Conservation (phyloP, 1,284 basidiomycete species). For the Leccinum subrobustum region DNA sequence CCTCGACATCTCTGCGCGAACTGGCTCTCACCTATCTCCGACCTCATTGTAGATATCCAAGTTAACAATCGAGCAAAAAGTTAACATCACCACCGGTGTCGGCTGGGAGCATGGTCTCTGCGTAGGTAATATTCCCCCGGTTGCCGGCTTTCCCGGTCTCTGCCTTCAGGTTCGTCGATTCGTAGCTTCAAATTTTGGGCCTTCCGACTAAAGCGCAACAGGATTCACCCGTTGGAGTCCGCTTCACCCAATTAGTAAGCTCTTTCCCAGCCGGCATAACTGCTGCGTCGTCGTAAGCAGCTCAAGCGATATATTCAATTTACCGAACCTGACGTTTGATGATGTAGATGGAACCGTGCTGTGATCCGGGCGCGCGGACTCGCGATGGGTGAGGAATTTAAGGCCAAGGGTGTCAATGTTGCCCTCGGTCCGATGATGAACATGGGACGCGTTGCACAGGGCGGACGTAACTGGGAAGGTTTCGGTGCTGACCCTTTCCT, state of each 20-base stretch:
- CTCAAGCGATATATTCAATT: neutral
- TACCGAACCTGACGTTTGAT: neutral
- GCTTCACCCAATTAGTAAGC: slow-evolving; percentile 37
- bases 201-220: slow-evolving; percentile 17
- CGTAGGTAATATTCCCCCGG: slow-evolving; percentile 42
- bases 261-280: slow-evolving; percentile 57
- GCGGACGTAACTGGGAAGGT: slow-evolving; percentile 74
- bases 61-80: slow-evolving; percentile 43
- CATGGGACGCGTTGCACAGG: slow-evolving; percentile 43
- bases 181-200: neutral
- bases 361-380: slow-evolving; percentile 61
- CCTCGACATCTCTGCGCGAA: neutral
- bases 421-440: slow-evolving; percentile 60
- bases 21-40: neutral
- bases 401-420: slow-evolving; percentile 71
- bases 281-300: slow-evolving; percentile 50
- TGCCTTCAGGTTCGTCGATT: slow-evolving; percentile 29
- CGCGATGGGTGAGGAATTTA: slow-evolving; percentile 73
- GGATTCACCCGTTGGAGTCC: slow-evolving; percentile 55
- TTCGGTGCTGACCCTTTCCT: slow-evolving; percentile 70
- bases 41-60: slow-evolving; percentile 34
- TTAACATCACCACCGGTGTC: slow-evolving; percentile 40
- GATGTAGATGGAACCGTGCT: slow-evolving; percentile 34
- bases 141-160: slow-evolving; percentile 29
- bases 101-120: slow-evolving; percentile 41